Base-by-base conservation (phyloP, 352 stramenopile species). In the Globisporangium cystogenes region DNA sequence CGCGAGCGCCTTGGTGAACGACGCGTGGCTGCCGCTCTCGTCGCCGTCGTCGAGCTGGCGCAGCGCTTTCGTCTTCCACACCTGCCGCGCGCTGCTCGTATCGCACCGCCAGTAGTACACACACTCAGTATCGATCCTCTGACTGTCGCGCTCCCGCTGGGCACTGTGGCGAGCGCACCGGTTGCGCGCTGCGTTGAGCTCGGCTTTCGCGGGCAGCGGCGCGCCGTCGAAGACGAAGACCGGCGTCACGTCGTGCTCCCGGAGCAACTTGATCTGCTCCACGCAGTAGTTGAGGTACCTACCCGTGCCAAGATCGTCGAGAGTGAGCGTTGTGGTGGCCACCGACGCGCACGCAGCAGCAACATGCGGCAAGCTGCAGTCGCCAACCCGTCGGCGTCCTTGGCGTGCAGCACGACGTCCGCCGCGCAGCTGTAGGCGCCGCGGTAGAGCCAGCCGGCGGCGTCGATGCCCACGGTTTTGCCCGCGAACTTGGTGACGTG, bases 151-250 rank as follows among this genome's bases (percentile, higher is more conserved):
- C n/a, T n/a, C n/a, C n/a, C n/a, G n/a, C n/a, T n/a, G n/a, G n/a
- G n/a, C n/a, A n/a, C n/a, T n/a, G n/a, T n/a, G n/a, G 3, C 24
- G 33, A 18, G 37, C 48, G 23, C 40, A 90, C 78, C 67, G 75
- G 54, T 73, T 68, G 53, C 82, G 64, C 21, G 48, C 44, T 15
- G 55, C 54, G 36, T 89, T 89, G 33, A 85, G 71, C 26, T 71
- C 71, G 3, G 60, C 66, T 64, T 98, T 98, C 8, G 85, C 82
- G 0, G 93, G 91, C 23, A 98, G 49, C 51, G 85, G 62, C 11
- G 78, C 92, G n/a, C 93, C 95, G 62, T 98, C 95, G 33, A 98
- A 98, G 11, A 98, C 91, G 12, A 98, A 72, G 23, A 95, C 70
- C 16, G 90, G 93, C 15, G 70, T 90, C 52, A 98, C 76, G 8